phyloP scores from a whole-genome alignment of 306 rosid genomes.

The Morella rubra region DNA sequence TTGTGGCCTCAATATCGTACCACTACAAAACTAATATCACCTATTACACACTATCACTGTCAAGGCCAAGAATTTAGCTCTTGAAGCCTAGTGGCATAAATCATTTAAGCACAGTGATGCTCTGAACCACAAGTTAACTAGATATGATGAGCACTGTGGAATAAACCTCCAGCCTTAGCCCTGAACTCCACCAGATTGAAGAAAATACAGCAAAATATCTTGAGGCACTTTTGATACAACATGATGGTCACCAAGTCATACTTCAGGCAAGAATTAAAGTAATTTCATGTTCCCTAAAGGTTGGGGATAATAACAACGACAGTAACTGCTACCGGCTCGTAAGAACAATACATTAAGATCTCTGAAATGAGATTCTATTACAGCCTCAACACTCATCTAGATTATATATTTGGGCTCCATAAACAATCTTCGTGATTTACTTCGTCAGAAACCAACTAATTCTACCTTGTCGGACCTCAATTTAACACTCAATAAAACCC shows the following conservation, averaged over 20 bases:
- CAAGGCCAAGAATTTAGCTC: neutral
- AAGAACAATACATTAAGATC: too few species aligned
- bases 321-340: too few species aligned
- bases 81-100: too few species aligned
- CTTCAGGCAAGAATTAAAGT: neutral
- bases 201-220: neutral
- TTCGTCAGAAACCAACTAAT: neutral
- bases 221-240: neutral
- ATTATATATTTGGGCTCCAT: neutral
- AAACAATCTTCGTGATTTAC: neutral
- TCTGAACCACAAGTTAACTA: neutral
- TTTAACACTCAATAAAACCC: neutral
- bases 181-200: neutral
- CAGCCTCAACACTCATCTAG: too few species aligned
- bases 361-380: too few species aligned
- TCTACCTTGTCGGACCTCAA: neutral
- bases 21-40: neutral
- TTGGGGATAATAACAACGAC: too few species aligned
- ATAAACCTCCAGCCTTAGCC: too few species aligned
- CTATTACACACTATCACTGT: neutral
- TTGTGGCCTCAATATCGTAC: neutral
- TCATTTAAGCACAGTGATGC: neutral
- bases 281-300: too few species aligned
- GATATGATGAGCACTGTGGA: neutral
- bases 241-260: neutral